phyloP scores from a whole-genome alignment of 2,329 filamentous ascomycete genomes.

The Ophiocordyceps camponoti-saundersi region DNA sequence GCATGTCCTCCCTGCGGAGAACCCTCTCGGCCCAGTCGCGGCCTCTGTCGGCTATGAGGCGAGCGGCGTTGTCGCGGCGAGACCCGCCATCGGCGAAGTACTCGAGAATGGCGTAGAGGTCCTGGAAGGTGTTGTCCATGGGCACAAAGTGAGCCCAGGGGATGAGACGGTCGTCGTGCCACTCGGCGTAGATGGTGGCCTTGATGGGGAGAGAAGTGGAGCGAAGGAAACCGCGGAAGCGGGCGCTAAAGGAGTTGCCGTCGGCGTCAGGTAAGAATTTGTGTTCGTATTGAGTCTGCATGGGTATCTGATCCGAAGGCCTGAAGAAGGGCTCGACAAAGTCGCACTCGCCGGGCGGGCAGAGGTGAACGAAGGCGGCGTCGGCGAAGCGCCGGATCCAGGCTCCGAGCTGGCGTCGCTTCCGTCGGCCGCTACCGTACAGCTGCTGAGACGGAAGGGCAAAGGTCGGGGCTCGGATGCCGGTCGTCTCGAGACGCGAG shows the following conservation, averaged over 20 bases:
- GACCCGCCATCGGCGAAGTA: conserved; percentile 40
- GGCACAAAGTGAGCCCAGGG: conserved; percentile 61
- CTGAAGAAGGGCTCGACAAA: conserved; percentile 20
- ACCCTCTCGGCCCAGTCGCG: conserved; percentile 44
- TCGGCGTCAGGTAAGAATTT: conserved; percentile 58
- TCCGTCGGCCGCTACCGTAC: conserved; percentile 24
- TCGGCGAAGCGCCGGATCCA: conserved; percentile 23
- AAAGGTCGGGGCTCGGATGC: conserved; percentile 26
- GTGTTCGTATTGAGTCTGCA: conserved; percentile 31
- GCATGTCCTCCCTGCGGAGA: conserved; percentile 47
- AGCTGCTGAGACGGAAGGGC: conserved; percentile 22
- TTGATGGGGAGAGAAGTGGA: conserved; percentile 53
- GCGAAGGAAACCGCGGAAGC: conserved; percentile 46
- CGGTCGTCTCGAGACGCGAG: conserved; percentile 23
- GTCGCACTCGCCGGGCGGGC: conserved; percentile 18
- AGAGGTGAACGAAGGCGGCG: conserved; percentile 26
- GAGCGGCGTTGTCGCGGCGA: conserved; percentile 35
- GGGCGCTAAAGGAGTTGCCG: conserved; percentile 46
- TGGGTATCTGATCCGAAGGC: conserved; percentile 16
- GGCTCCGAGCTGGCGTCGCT: conserved; percentile 18
- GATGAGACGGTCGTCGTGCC: conserved; percentile 53
- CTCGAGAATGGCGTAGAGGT: conserved; percentile 47
- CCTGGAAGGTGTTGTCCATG: conserved; percentile 50
- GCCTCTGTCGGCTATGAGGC: conserved; percentile 40
- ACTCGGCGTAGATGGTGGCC: conserved; percentile 55